phyloP scores from a whole-genome alignment of 2,329 filamentous ascomycete genomes.

The Pseudocercospora vitis region DNA sequence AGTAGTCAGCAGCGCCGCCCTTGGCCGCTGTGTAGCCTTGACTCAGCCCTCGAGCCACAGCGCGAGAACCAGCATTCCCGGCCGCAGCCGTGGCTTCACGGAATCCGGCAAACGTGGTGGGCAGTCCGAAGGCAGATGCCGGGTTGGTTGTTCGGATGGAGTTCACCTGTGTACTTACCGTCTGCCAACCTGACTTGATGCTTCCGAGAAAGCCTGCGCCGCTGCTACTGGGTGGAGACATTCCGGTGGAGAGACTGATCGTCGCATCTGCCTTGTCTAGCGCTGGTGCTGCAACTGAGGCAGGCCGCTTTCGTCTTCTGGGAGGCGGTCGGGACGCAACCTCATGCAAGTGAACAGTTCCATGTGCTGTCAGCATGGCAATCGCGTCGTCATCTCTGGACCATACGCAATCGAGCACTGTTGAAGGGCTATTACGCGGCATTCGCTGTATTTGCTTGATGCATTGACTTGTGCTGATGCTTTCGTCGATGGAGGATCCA shows the following conservation, averaged over 20 bases:
- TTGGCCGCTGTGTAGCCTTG: slow-evolving; percentile 71
- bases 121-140: slow-evolving; percentile 26
- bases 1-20: slow-evolving; percentile 67
- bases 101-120: slow-evolving; percentile 37
- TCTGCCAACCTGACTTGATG: slow-evolving; percentile 44
- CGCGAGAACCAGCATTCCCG: slow-evolving; percentile 64
- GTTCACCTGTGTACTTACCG: slow-evolving; percentile 40
- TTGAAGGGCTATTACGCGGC: slow-evolving; percentile 85
- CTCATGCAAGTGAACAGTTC: slow-evolving; percentile 91
- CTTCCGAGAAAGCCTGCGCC: slow-evolving; percentile 31
- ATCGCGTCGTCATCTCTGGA: slow-evolving; percentile 77
- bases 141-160: slow-evolving; percentile 30
- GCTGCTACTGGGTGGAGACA: slow-evolving; percentile 35
- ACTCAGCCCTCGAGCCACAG: slow-evolving; percentile 71
- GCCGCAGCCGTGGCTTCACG: slow-evolving; percentile 35
- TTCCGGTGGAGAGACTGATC: slow-evolving; percentile 35
- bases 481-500: slow-evolving; percentile 16
- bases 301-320: slow-evolving; percentile 32
- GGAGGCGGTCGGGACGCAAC: slow-evolving; percentile 58
- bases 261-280: slow-evolving; percentile 38
- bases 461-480: slow-evolving; percentile 40
- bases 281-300: slow-evolving; percentile 19
- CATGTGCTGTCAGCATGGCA: slow-evolving; percentile 87
- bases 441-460: slow-evolving; percentile 87
- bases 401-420: slow-evolving; percentile 89